A percentile compares a stretch with the other conserved stretches of the same genome.
These are phyloP conservation scores for Hirsutella rhossiliensis DNA, from an alignment of 2,329 filamentous ascomycete species.

Conservation along the genomic window DNA sequence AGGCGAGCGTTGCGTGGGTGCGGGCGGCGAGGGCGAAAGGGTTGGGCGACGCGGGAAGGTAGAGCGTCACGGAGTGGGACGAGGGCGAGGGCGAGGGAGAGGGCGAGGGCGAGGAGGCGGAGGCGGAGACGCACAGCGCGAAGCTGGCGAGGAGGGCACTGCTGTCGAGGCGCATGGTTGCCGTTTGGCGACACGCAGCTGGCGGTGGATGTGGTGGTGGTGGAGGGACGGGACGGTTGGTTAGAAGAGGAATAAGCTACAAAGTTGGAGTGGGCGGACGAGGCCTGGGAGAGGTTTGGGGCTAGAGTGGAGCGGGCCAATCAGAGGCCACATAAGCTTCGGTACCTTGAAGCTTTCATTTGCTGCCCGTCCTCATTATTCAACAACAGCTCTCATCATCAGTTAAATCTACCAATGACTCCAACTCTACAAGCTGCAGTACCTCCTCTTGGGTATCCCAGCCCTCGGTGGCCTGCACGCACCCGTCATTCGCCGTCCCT, in stretches of 20 bases:
- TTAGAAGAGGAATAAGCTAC: too few relatives aligned
- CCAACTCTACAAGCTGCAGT: too few relatives aligned
- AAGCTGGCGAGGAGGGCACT: neutral
- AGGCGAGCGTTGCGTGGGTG: constrained; percentile 50
- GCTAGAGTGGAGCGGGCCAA: neutral
- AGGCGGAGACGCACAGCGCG: constrained; percentile 12
- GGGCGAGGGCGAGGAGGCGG: constrained; percentile 20
- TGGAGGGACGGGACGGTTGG: neutral
- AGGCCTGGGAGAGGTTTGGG: neutral
- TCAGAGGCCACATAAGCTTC: too few relatives aligned
- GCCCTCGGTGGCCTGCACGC: neutral
- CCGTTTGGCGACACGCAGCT: neutral
- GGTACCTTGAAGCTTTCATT: too few relatives aligned
- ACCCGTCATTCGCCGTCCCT: neutral
- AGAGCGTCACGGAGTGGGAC: constrained; percentile 26
- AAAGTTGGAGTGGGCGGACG: neutral
- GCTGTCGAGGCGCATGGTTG: neutral
- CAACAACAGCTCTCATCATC: too few relatives aligned
- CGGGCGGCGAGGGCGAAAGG: constrained; percentile 46
- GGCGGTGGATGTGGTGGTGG: neutral
- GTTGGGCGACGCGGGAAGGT: constrained; percentile 35
- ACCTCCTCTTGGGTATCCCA: neutral
- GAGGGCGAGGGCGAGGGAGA: constrained; percentile 17
- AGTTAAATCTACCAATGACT: too few relatives aligned
- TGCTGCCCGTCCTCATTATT: too few relatives aligned